Conservation (phyloP, 2,329 filamentous ascomycete species). For the Alternaria sp. region DNA sequence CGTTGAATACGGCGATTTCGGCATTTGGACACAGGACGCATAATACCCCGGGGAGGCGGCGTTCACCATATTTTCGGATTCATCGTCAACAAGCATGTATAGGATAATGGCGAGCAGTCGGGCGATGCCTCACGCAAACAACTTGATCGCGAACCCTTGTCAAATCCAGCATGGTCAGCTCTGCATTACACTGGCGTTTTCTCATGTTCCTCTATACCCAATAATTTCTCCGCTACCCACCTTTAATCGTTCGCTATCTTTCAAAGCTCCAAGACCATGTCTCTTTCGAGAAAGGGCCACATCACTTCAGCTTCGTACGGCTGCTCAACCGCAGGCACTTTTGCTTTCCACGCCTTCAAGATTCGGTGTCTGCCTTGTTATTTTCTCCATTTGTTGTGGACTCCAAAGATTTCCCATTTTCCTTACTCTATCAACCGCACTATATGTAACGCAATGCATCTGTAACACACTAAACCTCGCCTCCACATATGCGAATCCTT, state of each 20-base stretch:
- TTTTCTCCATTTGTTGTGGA: conserved; percentile 2
- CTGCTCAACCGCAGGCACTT: not conserved
- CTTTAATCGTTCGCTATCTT: conserved; percentile 16
- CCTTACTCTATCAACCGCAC: not conserved
- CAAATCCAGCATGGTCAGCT: conserved; percentile 17
- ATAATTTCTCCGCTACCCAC: not conserved
- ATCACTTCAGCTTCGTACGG: not conserved
- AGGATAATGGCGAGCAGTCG: conserved; percentile 22
- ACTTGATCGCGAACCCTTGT: conserved; percentile 22
- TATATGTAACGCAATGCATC: conserved; percentile 15
- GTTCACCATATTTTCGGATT: conserved; percentile 29
- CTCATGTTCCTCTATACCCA: conserved; percentile 2
- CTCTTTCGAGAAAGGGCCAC: not conserved
- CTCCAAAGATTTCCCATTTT: conserved; percentile 15
- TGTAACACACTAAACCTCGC: conserved; percentile 8
- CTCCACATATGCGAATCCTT: conserved; percentile 1
- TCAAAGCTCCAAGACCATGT: not conserved
- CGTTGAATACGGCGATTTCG: conserved; percentile 26
- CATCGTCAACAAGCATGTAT: conserved; percentile 17
- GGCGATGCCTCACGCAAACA: conserved; percentile 23
- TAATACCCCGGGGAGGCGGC: conserved; percentile 47
- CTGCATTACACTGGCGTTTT: conserved; percentile 28
- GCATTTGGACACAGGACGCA: conserved; percentile 33
- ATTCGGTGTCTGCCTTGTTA: conserved; percentile 2
- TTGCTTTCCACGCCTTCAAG: not conserved